phyloP scores from a whole-genome alignment of 2,329 filamentous ascomycete species.

The Venturia effusa region DNA sequence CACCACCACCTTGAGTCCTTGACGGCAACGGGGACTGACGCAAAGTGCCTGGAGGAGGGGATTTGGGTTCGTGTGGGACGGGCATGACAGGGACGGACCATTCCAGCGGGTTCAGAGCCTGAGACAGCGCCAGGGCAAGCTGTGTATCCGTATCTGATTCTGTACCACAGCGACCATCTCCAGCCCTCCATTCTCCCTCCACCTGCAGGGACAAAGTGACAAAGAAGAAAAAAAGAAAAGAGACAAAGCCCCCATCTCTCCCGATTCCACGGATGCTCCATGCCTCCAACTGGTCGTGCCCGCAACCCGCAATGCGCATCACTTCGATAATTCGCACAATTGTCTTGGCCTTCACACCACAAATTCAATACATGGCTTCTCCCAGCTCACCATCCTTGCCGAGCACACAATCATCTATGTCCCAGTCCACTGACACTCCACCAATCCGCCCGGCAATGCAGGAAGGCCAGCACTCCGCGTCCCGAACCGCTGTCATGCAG shows the following conservation, averaged over 20 bases:
- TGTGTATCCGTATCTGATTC: too few relatives aligned
- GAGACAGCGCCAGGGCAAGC: neutral
- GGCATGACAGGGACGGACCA: neutral
- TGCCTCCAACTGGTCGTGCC: neutral
- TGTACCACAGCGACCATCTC: neutral
- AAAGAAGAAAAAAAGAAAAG: neutral
- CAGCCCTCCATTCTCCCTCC: neutral
- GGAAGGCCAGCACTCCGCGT: neutral
- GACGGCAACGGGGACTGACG: neutral
- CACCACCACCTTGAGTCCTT: neutral
- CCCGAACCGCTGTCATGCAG: neutral
- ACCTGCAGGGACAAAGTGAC: neutral
- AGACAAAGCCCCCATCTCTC: neutral
- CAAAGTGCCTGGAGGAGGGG: neutral
- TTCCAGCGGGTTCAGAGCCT: neutral
- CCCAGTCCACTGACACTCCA: neutral
- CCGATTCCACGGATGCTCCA: neutral
- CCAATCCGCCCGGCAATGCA: neutral
- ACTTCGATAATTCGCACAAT: too few relatives aligned
- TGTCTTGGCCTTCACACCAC: too few relatives aligned
- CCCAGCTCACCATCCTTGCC: too few relatives aligned
- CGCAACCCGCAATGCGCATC: neutral
- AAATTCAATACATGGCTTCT: too few relatives aligned
- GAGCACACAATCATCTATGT: too few relatives aligned
- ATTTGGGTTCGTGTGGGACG: neutral